Base-by-base conservation (phyloP, 768 basidiomycete genomes). In the Galerina marginata region DNA sequence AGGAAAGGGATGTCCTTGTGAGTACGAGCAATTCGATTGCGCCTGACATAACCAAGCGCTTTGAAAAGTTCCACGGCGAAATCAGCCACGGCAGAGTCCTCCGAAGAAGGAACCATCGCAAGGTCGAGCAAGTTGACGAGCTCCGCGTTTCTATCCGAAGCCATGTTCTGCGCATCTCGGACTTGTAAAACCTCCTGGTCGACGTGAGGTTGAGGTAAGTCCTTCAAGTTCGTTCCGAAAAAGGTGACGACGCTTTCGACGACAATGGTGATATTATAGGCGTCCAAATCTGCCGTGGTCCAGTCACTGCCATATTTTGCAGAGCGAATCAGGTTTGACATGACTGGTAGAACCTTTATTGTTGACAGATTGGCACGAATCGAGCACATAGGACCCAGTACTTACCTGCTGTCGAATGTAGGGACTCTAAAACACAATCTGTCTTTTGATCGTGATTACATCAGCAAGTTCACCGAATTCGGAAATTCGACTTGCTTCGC, bases 31-130 rank as follows among this genome's bases (percentile, higher is more conserved):
- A 69, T 46, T 56, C 68, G 58, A 23, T 57, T 20, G 49, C 69
- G 60, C 54, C 52, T 43, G 58, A 56, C 66, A 61, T 76, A 77
- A 37, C 72, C 72, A 43, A 71, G 37, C 20, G 46, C 6, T 42
- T 61, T 53, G 43, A 75, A 65, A n/a, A 78, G 67, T 26, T 43
- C 36, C 15, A 71, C 65, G 0, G 69, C 64, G 66, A 76, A 77
- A 55, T 75, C 74, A 59, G 40, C 60, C 4, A 76, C 74, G 20
- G 72, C 70, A 3, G 69, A 65, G 37, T 72, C 65, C 44, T 64
- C 67, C 49, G 16, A 14, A 1, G 51, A 25, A 14, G 62, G 47
- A 9, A 42, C 39, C 70, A 70, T 72, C 4, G 67, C 72, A 23
- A 72, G 54, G 46, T 75, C 69, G 29, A 77, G 55, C 9, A 52